A percentile compares a stretch with the other conserved stretches of the same genome.
These are phyloP conservation scores for Tricholomella constricta DNA, from an alignment of 768 basidiomycete genomes.

Conservation along the genomic window DNA sequence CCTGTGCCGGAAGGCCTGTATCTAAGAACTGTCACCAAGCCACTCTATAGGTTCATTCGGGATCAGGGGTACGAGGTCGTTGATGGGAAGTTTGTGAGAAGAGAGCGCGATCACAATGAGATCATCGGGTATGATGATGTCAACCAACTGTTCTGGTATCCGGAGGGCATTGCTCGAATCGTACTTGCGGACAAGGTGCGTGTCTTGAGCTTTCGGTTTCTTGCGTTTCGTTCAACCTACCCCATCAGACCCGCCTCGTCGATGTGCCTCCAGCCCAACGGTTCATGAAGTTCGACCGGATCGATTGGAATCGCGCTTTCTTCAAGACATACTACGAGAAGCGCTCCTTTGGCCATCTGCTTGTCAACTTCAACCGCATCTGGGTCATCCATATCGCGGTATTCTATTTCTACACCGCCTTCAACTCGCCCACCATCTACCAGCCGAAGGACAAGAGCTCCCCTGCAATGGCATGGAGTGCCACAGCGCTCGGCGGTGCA, in stretches of 20 bases:
- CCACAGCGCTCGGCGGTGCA: slow-evolving; percentile 91
- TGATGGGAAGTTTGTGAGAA: slow-evolving; percentile 91
- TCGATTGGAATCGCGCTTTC: slow-evolving; percentile 96
- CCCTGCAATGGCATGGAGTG: slow-evolving; percentile 89
- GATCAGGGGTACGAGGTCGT: slow-evolving; percentile 98
- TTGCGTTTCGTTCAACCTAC: slow-evolving; percentile 3
- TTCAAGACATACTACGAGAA: slow-evolving; percentile 99
- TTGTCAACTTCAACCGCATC: slow-evolving; percentile 99
- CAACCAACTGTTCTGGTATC: slow-evolving; percentile 99
- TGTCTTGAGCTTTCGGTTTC: background rate
- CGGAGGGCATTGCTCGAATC: slow-evolving; percentile 95
- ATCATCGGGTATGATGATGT: slow-evolving; percentile 99
- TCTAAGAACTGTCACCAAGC: slow-evolving; percentile 86
- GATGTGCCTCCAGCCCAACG: slow-evolving; percentile 90
- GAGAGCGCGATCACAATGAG: slow-evolving; percentile 89
- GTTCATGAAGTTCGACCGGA: slow-evolving; percentile 95
- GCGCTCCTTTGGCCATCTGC: slow-evolving; percentile 92
- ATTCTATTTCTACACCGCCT: slow-evolving; percentile 96
- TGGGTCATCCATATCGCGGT: slow-evolving; percentile 97
- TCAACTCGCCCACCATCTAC: slow-evolving; percentile 89
- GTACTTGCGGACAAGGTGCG: slow-evolving; percentile 84
- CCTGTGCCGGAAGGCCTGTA: slow-evolving; percentile 97
- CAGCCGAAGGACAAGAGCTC: slow-evolving; percentile 53
- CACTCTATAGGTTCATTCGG: slow-evolving; percentile 93
- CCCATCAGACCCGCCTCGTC: slow-evolving; percentile 76